Base-by-base conservation (phyloP, 495 filamentous ascomycete genomes). In the Trichoderma virens region DNA sequence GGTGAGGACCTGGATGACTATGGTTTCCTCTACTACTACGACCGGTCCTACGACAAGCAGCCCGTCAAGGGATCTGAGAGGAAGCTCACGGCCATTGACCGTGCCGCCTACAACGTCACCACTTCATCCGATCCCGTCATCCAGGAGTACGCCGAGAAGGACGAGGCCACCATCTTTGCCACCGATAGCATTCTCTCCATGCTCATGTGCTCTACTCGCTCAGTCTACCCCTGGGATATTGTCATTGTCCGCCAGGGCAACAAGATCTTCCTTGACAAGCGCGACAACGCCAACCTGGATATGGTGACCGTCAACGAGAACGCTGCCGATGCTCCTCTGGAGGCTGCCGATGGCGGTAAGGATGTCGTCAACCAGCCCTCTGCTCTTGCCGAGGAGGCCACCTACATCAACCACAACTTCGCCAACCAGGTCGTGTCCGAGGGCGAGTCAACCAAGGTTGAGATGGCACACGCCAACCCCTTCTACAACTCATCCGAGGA, bases 321-420 rank as follows among this genome's bases (percentile, higher is more conserved):
- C 75, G 94, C 94, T n/a, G 88, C 89, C 47, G 94, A 98, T 71
- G 92, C 95, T 11, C 94, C 94, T 18, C 79, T 97, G 45, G 94
- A 98, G 74, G 80, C 88, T 20, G 85, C 90, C 38, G 94, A 98
- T 70, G 88, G 92, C 70, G 95, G 93, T 80, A 95, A 96, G 76
- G 94, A 98, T 67, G 78, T 84, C 62, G 91, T 98, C 77, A 98
- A 98, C 82, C 90, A 90, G 65, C 94, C 94, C 16, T 78, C 80
- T 56, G 91, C 94, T 31, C 85, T 98, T 25, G 92, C 93, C 67
- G 87, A 97, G 74, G 94, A 98, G 76, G 94, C 94, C 30, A 98
- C 94, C 31, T 93, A 96, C 80, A 98, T 98, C 87, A 98, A 98
- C 84, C 93, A 98, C 83, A 96, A 97, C 80, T 98, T 98, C 72